Evolutionary conservation across 352 stramenopile species (phyloP), one percentile per base, ranked within the genome.

Genomic region (Phytophthora sojae): DNA sequence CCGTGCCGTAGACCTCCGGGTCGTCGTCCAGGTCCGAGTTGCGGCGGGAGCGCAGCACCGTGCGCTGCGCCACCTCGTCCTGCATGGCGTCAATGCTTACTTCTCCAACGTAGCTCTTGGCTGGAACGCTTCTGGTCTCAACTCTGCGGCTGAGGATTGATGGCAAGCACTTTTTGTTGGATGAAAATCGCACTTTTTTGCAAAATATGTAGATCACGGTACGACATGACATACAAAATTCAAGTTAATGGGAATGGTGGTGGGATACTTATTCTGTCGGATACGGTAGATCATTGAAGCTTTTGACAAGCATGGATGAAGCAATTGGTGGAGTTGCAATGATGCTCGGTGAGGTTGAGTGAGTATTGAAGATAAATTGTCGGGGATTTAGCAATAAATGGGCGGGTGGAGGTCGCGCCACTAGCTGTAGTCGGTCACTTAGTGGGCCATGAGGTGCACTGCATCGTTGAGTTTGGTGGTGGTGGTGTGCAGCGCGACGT

Each of bases 381-480:
- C 29, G 21, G 6, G 29, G 6, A 11, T 35, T 35, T 35, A 11
- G 29, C 29, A 7, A 35, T 6, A 35, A 35, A 7, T 35, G 6
- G 9, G 29, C 9, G 29, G 6, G 29, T 35, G 8, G 29, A 11
- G 9, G 29, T 35, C 29, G 29, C 29, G 9, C 9, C 29, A 35
- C 29, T 35, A 6, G 15, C 35, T 12, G 35, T 44, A n/a, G 35
- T 44, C 56, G 50, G 15, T 30, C 45, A 23, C 19, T 74, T 64
- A 94, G 62, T 97, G 88, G 6, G 86, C 89, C 78, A 97, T 91
- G 69, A 95, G 80, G 60, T 97, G 90, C 53, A 95, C 85, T 0
- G 89, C 89, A 58, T 95, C 86, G 65, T 95, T 97, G 58, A 95
- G 69, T 32, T 90, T 89, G 42, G 90, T 97, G 15, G 88, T 89